Base-by-base conservation (phyloP, 768 basidiomycete genomes). In the Podaxis carcinomalis region DNA sequence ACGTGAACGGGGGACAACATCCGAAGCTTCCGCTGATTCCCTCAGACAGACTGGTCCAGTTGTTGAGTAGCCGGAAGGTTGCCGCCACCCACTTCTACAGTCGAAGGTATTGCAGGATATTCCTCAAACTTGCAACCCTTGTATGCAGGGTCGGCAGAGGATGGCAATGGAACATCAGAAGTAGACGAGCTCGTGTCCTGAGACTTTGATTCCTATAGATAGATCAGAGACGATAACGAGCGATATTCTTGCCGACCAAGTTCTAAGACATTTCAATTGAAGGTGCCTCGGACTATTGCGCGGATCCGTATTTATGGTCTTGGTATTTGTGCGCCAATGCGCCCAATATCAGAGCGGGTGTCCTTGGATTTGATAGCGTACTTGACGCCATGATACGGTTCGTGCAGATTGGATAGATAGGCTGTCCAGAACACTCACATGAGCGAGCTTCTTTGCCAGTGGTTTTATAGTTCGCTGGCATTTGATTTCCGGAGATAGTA, bases 401-500 rank as follows among this genome's bases (percentile, higher is more conserved):
- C 57, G 40, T 5, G 28, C 14, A 50, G 57, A 58, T 58, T 49
- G 57, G 57, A 58, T 37, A 25, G 19, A 36, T 19, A 39, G 57
- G 36, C 11, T 44, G 7, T 32, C 16, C 25, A 14, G 28, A 35
- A 49, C 5, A 23, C 36, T 51, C 35, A 56, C 54, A 56, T 56
- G 54, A 56, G 23, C 9, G 25, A 23, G 47, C 47, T 49, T 49
- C 47, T 9, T 25, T 28, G 4, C 13, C 23, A 9, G 25, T 42
- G 25, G 54, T 14, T 44, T 56, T 42, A 14, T 56, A 58, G 32
- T 16, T 37, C 36, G 10, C 21, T 37, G 47, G 19, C 57, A 58
- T 39, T 47, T 58, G 57, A 58, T 58, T 37, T 39, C 32, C 47
- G 57, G 49, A 25, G 57, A 51, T 51, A 58, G 25, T 35, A 25